phyloP scores from a whole-genome alignment of 73 alveolate species.

The Paramecium tetraurelia region DNA sequence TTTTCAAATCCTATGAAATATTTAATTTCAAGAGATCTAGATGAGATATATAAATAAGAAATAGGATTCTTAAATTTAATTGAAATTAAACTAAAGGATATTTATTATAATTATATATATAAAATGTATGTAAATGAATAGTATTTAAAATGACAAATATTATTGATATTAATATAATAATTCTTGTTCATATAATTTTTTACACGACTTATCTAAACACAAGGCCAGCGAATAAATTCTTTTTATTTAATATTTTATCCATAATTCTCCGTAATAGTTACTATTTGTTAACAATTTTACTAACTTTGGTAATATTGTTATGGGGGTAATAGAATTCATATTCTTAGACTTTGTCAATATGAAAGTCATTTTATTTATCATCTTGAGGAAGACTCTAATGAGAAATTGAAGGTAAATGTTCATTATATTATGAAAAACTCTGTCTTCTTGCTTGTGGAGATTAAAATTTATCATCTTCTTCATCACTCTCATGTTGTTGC shows the following conservation, averaged over 20 bases:
- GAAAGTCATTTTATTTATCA: not conserved
- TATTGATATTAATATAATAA: too few relatives aligned
- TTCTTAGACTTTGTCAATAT: not conserved
- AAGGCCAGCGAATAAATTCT: not conserved
- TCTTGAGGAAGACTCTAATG: not conserved
- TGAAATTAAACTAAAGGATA: too few relatives aligned
- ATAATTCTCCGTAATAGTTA: not conserved
- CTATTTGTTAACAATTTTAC: not conserved
- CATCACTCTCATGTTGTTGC: not conserved
- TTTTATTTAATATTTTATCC: not conserved
- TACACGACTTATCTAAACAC: not conserved
- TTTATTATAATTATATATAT: too few relatives aligned
- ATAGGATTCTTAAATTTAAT: too few relatives aligned
- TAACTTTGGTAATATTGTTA: not conserved
- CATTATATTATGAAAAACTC: not conserved
- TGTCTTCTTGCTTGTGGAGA: not conserved
- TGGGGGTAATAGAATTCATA: slow-evolving; percentile 3
- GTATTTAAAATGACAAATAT: too few relatives aligned
- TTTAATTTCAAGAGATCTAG: too few relatives aligned
- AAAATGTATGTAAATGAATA: too few relatives aligned
- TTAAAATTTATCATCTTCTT: not conserved
- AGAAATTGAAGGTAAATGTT: not conserved
- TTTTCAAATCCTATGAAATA: too few relatives aligned
- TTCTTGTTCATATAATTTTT: not conserved
- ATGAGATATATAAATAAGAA: too few relatives aligned